phyloP scores from a whole-genome alignment of 208 protist genomes.

The Crithidia expoeki region DNA sequence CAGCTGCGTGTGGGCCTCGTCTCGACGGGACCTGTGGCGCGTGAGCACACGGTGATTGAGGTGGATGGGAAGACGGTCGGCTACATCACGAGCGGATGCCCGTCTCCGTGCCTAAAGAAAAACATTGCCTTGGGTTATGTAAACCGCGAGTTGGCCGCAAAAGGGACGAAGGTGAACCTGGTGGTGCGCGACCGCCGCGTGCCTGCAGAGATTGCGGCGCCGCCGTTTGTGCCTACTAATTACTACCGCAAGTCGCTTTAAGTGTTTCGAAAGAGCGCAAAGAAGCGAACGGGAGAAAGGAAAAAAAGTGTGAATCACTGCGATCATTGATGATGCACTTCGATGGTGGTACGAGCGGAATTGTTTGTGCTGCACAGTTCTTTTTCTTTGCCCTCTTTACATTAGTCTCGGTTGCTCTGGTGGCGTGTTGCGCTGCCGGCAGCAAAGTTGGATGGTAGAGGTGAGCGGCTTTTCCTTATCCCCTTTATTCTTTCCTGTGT shows the following conservation, averaged over 20 bases:
- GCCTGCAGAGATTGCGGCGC: slow-evolving; percentile 76
- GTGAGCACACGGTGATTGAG: slow-evolving; percentile 76
- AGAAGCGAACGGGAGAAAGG: not conserved
- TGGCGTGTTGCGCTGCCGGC: no score
- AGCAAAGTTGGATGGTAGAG: no score
- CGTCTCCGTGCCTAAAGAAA: slow-evolving; percentile 87
- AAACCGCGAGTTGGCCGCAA: slow-evolving; percentile 62
- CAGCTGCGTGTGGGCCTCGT: slow-evolving; percentile 92
- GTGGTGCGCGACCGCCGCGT: slow-evolving; percentile 89
- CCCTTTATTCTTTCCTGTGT: no score
- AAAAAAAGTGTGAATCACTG: slow-evolving; percentile 1
- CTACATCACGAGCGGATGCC: slow-evolving; percentile 88
- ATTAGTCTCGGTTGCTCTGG: no score
- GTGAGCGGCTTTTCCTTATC: no score
- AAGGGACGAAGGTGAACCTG: slow-evolving; percentile 81
- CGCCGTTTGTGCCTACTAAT: slow-evolving; percentile 92
- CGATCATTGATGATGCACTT: no score
- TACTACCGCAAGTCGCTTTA: slow-evolving; percentile 56
- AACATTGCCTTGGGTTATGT: slow-evolving; percentile 95
- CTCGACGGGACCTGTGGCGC: slow-evolving; percentile 89
- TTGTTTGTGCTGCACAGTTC: not conserved
- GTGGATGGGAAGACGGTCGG: slow-evolving; percentile 83
- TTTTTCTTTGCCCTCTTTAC: not conserved
- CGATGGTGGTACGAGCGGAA: no score
- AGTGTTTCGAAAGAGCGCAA: not conserved